Conservation (phyloP, 2,329 filamentous ascomycete species). For the Aspergillus intermedius region DNA sequence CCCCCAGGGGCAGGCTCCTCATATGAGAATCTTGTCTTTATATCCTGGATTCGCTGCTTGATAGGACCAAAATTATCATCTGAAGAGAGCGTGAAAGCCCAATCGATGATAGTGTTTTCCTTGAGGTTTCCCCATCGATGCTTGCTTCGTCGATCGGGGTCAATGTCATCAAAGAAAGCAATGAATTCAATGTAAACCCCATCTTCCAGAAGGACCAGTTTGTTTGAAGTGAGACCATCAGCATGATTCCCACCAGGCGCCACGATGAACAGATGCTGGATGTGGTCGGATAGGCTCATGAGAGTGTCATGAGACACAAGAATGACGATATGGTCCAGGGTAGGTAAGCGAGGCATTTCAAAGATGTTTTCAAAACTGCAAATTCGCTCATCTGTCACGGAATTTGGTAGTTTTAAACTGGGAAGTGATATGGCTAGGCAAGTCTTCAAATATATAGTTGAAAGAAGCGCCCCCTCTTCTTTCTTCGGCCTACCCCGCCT, state of each 20-base stretch:
- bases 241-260: slow-evolving; percentile 13
- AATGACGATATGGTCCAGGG: background rate
- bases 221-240: slow-evolving; percentile 14
- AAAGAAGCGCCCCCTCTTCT: too few relatives aligned
- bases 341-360: background rate
- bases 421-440: too few relatives aligned
- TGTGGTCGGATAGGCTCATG: slow-evolving; percentile 2
- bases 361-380: too few relatives aligned
- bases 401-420: too few relatives aligned
- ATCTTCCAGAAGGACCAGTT: slow-evolving; percentile 11
- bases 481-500: too few relatives aligned
- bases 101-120: slow-evolving; percentile 13
- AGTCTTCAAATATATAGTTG: too few relatives aligned
- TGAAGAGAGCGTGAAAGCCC: slow-evolving; percentile 13
- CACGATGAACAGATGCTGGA: slow-evolving; percentile 7
- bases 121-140: slow-evolving; percentile 15
- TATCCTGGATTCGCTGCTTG: slow-evolving; percentile 2
- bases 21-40: background rate
- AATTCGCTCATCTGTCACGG: too few relatives aligned
- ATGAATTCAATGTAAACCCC: slow-evolving; percentile 14
- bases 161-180: slow-evolving; percentile 13
- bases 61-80: slow-evolving; percentile 8
- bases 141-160: slow-evolving; percentile 8
- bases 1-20: background rate
- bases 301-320: slow-evolving; percentile 9